Percentiles rank a stretch among this genome's conserved stretches.
phyloP scores from a whole-genome alignment of 257 asterid species.

The Solanum habrochaites region DNA sequence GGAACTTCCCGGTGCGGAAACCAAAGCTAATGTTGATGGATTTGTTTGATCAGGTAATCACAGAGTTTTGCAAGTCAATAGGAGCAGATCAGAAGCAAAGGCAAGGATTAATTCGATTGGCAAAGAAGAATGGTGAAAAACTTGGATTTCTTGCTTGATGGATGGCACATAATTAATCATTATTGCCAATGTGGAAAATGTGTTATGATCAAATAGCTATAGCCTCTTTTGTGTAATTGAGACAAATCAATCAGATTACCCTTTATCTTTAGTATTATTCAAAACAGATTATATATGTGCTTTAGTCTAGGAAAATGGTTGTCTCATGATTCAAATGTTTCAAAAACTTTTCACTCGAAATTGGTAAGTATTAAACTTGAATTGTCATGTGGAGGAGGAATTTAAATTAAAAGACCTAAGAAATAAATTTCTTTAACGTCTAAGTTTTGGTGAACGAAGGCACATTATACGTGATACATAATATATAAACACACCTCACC shows the following conservation, averaged over 20 bases:
- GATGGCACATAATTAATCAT: neutral
- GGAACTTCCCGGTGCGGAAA: neutral
- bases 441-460: neutral
- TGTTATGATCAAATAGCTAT: neutral
- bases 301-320: neutral
- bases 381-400: neutral
- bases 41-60: conserved; percentile 50
- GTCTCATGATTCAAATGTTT: neutral
- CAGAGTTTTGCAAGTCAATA: conserved; percentile 87
- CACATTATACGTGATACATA: neutral
- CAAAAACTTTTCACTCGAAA: too few relatives aligned
- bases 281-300: neutral
- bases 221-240: neutral
- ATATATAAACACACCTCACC: neutral
- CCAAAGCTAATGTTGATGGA: neutral
- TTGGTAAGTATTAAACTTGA: neutral
- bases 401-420: neutral
- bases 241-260: neutral
- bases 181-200: neutral
- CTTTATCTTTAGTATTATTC: neutral
- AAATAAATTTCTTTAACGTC: neutral
- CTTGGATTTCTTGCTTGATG: conserved; percentile 77
- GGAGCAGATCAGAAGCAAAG: conserved; percentile 89
- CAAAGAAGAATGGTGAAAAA: conserved; percentile 86
- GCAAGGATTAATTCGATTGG: conserved; percentile 81